phyloP scores from a whole-genome alignment of 495 filamentous ascomycete species.

The Lasiosphaeria hispida region DNA sequence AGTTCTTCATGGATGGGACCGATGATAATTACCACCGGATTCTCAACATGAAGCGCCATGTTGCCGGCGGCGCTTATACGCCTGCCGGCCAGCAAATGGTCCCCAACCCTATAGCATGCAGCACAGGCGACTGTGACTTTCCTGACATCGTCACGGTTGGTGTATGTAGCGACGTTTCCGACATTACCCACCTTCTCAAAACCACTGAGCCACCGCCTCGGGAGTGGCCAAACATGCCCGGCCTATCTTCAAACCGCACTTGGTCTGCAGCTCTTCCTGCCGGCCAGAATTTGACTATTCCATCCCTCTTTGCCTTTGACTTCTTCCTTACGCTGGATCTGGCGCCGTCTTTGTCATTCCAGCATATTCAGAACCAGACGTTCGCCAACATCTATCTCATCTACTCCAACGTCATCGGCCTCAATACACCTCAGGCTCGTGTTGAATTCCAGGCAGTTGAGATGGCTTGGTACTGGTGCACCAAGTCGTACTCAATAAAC shows the following conservation, averaged over 20 bases:
- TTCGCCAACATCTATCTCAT: slow-evolving; percentile 3
- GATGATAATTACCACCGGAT: not conserved
- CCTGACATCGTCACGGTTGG: slow-evolving; percentile 6
- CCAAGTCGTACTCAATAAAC: not conserved
- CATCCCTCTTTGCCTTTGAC: slow-evolving; percentile 4
- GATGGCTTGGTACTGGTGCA: slow-evolving; percentile 7
- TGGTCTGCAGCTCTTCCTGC: not conserved
- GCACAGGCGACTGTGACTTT: slow-evolving; percentile 2
- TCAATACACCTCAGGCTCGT: not conserved
- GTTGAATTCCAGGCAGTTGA: not conserved
- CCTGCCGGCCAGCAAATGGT: not conserved
- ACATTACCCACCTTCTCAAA: not conserved
- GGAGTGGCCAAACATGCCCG: not conserved
- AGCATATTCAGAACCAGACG: not conserved
- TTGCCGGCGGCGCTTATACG: not conserved
- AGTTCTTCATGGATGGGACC: slow-evolving; percentile 2
- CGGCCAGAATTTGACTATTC: slow-evolving; percentile 1
- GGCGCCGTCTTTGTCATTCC: not conserved
- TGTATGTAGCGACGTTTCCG: slow-evolving; percentile 3
- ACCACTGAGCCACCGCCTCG: not conserved
- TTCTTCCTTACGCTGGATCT: not conserved
- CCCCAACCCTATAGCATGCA: not conserved
- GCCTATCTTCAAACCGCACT: not conserved
- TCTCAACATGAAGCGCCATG: not conserved
- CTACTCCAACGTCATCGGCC: slow-evolving; percentile 4